Base-by-base conservation (phyloP, 2,329 filamentous ascomycete genomes). In the Orbilia brochopaga region DNA sequence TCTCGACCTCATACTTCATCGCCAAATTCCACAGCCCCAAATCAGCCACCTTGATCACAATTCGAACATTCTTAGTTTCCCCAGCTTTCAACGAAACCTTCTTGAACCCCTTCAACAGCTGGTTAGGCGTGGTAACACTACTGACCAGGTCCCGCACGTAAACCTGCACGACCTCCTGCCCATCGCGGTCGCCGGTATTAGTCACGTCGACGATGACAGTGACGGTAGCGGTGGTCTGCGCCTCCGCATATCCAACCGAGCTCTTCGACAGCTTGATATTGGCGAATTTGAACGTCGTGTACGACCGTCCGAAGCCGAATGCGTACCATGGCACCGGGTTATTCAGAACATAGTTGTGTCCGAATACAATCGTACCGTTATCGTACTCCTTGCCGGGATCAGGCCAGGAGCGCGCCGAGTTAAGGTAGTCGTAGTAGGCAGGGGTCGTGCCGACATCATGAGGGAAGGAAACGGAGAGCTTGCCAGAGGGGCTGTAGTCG, bases 1-100 rank as follows among this genome's bases (percentile, higher is more conserved):
- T 84, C 82, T 91, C 89, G 40, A 91, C 88, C 23, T 90, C 87
- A 78, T 91, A 91, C 78, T 87, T 80, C 86, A 90, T 88, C 35
- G 79, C 81, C 11, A 79, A 75, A 77, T 86, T 80, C 85, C 85
- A 87, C 6, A 87, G 76, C 0, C 85, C 85, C 74, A 85, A 78
- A 53, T 84, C 81, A 19, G 77, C 75, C 2, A 86, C 81, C 30
- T 82, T 76, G 19, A 87, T 76, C 17, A 83, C 81, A 24, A 89
- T 80, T 35, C 79, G 76, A 0, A 85, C 82, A 37, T 79, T 83
- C 73, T 83, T 80, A 0, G 84, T 88, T 77, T 85, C 81, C 0
- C 87, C 87, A 1, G 86, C 84, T 60, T 83, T 82, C 64, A 90
- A 79, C 21, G 81, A 74, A 1, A 89, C 84, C 81, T 90, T 90